phyloP scores from a whole-genome alignment of 78 protist species.

The Dictyostelium intermedium region DNA sequence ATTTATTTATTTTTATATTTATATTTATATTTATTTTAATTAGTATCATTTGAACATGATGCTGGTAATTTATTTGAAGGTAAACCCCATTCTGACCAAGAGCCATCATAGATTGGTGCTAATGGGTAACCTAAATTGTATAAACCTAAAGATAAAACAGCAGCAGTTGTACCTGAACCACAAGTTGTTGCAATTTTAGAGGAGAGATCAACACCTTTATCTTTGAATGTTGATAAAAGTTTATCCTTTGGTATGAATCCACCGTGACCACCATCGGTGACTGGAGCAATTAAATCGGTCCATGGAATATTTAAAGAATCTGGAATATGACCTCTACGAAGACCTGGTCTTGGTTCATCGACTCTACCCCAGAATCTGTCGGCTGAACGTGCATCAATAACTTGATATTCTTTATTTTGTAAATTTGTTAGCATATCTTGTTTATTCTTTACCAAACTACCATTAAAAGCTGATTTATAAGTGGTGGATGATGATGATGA shows the following conservation, averaged over 20 bases:
- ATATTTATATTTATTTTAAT: neutral
- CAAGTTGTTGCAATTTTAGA: slow-evolving; percentile 52
- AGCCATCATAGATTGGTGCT: slow-evolving; percentile 78
- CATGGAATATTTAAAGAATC: slow-evolving; percentile 50
- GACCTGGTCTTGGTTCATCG: slow-evolving; percentile 80
- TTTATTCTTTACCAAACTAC: slow-evolving; percentile 3
- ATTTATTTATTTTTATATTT: neutral
- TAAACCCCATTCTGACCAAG: slow-evolving; percentile 81
- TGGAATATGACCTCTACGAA: slow-evolving; percentile 80
- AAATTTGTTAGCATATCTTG: slow-evolving; percentile 4
- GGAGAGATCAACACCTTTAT: slow-evolving; percentile 29
- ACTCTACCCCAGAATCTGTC: slow-evolving; percentile 78
- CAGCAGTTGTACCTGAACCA: slow-evolving; percentile 81
- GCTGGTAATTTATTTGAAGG: slow-evolving; percentile 18
- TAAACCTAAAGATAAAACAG: slow-evolving; percentile 46
- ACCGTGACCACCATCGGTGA: neutral
- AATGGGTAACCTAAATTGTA: slow-evolving; percentile 61
- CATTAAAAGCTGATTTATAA: slow-evolving; percentile 20
- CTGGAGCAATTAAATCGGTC: neutral
- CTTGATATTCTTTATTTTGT: slow-evolving; percentile 6
- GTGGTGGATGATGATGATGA: neutral
- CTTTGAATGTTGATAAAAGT: slow-evolving; percentile 25
- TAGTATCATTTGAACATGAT: slow-evolving; percentile 16
- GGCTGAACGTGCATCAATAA: slow-evolving; percentile 72
- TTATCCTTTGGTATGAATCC: slow-evolving; percentile 32